Conservation (phyloP, 495 filamentous ascomycete species). For the Podospora didyma region DNA sequence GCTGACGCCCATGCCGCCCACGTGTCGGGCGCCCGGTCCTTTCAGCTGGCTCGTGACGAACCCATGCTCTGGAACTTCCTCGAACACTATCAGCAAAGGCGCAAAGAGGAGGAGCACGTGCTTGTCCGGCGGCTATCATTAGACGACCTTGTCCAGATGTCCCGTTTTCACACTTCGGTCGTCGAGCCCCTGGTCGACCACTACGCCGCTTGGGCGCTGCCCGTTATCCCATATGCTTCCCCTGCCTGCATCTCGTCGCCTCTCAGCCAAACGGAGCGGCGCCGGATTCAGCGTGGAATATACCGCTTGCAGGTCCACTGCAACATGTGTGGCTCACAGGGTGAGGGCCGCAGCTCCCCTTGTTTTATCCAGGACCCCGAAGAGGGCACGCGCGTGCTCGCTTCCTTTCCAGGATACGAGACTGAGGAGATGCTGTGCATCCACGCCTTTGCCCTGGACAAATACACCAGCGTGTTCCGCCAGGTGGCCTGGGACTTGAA, state of each 20-base stretch:
- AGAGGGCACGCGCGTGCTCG: not conserved
- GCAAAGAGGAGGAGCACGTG: not conserved
- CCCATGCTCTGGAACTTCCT: not conserved
- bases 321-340: no score
- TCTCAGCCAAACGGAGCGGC: no score
- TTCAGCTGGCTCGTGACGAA: no score
- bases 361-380: no score
- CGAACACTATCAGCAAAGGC: not conserved
- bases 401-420: constrained; percentile 1
- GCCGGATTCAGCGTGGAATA: no score
- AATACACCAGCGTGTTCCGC: not conserved
- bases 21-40: no score
- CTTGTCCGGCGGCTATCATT: not conserved
- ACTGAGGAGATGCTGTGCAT: constrained; percentile 4
- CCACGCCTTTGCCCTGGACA: not conserved
- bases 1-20: no score
- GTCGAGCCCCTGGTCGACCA: constrained; percentile 1
- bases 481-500: constrained; percentile 5
- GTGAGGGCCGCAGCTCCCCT: no score
- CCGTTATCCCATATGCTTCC: not conserved
- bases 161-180: not conserved
- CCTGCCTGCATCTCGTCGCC: no score
- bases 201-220: constrained; percentile 2
- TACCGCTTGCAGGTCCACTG: no score
- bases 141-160: not conserved